phyloP scores from a whole-genome alignment of 139 green algal genomes.

The Haematococcus lacustris region DNA sequence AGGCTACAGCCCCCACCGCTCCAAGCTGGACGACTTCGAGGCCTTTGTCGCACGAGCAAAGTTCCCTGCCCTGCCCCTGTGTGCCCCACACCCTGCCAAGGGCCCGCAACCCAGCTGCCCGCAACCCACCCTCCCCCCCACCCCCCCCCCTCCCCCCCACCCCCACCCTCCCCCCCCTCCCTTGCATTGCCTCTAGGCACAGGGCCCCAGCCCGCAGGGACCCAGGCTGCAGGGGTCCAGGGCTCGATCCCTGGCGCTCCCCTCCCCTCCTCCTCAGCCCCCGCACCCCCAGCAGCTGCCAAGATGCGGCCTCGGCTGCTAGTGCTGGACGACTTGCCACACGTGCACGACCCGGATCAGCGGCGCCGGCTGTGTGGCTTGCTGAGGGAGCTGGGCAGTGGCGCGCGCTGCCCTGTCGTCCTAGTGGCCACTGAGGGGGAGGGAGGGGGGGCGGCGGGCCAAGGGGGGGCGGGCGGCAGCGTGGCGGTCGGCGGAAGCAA shows the following conservation, averaged over 20 bases:
- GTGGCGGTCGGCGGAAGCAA: constrained; percentile 20
- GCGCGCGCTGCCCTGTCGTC: constrained; percentile 43
- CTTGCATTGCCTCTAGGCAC: not conserved
- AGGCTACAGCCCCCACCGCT: constrained; percentile 20
- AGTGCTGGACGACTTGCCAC: constrained; percentile 60
- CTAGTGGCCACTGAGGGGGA: constrained; percentile 44
- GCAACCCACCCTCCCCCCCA: not conserved
- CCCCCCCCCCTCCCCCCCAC: not conserved
- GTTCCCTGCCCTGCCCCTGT: constrained; percentile 49
- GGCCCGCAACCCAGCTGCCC: not conserved
- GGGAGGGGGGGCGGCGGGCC: constrained; percentile 8
- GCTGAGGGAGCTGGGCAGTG: constrained; percentile 36
- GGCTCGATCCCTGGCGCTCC: too few relatives aligned
- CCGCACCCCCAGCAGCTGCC: too few relatives aligned
- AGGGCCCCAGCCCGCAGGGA: not conserved
- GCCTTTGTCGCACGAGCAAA: constrained; percentile 58
- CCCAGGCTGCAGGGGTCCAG: not conserved
- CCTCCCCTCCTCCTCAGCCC: too few relatives aligned
- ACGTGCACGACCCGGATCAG: constrained; percentile 32
- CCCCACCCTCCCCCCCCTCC: not conserved
- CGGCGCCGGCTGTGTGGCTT: constrained; percentile 35
- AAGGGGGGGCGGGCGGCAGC: constrained; percentile 7
- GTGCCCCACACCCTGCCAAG: too few relatives aligned
- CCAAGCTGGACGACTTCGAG: constrained; percentile 75
- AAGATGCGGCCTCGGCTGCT: too few relatives aligned